These are phyloP conservation scores for Neonectria sp. DNA, from an alignment of 2,329 filamentous ascomycete genomes.

Conservation along the genomic window DNA sequence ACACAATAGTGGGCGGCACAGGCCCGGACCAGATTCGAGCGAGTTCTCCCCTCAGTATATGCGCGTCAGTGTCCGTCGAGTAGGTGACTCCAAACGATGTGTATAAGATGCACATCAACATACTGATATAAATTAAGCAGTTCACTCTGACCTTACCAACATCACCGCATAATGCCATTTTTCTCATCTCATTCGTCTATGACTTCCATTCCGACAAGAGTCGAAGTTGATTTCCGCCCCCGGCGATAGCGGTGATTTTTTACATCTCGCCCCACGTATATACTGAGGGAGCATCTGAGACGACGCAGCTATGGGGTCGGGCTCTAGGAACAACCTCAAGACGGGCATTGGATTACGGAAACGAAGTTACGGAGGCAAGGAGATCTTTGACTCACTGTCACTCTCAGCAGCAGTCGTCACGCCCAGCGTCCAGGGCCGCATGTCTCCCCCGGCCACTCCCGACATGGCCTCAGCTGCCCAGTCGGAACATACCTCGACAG, in stretches of 20 bases:
- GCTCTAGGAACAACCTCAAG: slow-evolving; percentile 41
- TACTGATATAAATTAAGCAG: slow-evolving; percentile 35
- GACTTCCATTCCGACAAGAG: slow-evolving; percentile 41
- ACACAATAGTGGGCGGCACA: slow-evolving; percentile 28
- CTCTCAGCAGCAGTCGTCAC: slow-evolving; percentile 44
- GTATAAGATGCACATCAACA: slow-evolving; percentile 24
- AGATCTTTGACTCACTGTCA: slow-evolving; percentile 44
- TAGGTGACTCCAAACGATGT: slow-evolving; percentile 24
- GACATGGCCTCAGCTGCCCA: slow-evolving; percentile 44
- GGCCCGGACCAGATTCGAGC: slow-evolving; percentile 21
- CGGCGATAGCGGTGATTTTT: slow-evolving; percentile 34
- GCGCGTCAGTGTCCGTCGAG: slow-evolving; percentile 31
- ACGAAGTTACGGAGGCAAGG: slow-evolving; percentile 38
- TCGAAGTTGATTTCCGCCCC: slow-evolving; percentile 42
- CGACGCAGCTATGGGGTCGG: slow-evolving; percentile 46
- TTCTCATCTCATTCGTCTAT: slow-evolving; percentile 45
- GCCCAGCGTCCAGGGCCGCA: slow-evolving; percentile 46
- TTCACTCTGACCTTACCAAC: slow-evolving; percentile 11
- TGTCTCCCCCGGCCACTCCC: slow-evolving; percentile 48
- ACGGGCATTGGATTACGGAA: slow-evolving; percentile 43
- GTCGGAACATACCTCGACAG: slow-evolving; percentile 53
- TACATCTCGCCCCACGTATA: slow-evolving; percentile 37
- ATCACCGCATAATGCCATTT: slow-evolving; percentile 44
- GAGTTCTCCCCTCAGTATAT: slow-evolving; percentile 29
- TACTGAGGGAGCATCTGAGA: slow-evolving; percentile 33